Conservation (phyloP, 2,329 filamentous ascomycete genomes). For the Delphinella strobiligena region DNA sequence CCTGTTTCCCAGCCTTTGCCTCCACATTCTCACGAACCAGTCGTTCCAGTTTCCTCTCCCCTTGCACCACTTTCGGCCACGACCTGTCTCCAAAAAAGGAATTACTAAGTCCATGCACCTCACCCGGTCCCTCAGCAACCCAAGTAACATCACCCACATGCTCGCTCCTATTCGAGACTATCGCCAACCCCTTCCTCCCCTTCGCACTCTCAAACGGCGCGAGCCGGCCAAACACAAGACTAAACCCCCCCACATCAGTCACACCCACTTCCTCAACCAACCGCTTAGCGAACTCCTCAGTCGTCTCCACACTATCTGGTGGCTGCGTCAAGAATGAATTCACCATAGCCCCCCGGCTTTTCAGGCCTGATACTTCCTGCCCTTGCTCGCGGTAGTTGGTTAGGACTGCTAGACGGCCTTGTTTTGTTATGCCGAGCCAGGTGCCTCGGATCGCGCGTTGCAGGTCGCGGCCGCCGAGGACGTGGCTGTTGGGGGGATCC, state of each 20-base stretch:
- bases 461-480: slow-evolving; percentile 51
- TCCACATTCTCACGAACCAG: slow-evolving; percentile 39
- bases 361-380: slow-evolving; percentile 28
- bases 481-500: slow-evolving; percentile 40
- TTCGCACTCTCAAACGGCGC: slow-evolving; percentile 1
- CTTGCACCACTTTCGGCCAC: slow-evolving; percentile 51
- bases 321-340: slow-evolving; percentile 44
- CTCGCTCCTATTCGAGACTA: slow-evolving; percentile 51
- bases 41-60: slow-evolving; percentile 29
- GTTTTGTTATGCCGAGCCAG: slow-evolving; percentile 50
- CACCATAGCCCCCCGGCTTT: slow-evolving; percentile 47
- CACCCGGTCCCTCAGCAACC: slow-evolving; percentile 34
- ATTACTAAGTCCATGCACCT: slow-evolving; percentile 51
- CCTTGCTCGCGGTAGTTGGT: slow-evolving; percentile 51
- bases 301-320: slow-evolving; percentile 26
- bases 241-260: slow-evolving; percentile 50
- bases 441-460: slow-evolving; percentile 48
- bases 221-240: slow-evolving; percentile 46
- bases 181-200: slow-evolving; percentile 32
- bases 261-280: slow-evolving; percentile 44
- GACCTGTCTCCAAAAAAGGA: slow-evolving; percentile 45
- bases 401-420: slow-evolving; percentile 49
- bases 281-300: slow-evolving; percentile 40
- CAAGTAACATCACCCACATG: slow-evolving; percentile 38
- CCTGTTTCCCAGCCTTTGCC: slow-evolving; percentile 35